phyloP scores from a whole-genome alignment of 2,329 filamentous ascomycete species.

The Clonostachys solani region DNA sequence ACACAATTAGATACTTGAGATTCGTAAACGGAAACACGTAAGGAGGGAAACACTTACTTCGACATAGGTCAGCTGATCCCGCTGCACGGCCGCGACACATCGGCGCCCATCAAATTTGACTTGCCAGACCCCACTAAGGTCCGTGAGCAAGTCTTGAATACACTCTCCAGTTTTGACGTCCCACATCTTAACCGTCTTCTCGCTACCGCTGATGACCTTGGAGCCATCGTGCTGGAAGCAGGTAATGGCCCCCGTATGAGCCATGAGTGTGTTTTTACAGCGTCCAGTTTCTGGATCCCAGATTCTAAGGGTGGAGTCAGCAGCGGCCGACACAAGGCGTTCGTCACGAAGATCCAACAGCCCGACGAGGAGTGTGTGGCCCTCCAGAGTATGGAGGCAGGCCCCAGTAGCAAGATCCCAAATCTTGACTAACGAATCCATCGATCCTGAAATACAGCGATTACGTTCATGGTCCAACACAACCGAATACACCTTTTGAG shows the following conservation, averaged over 20 bases:
- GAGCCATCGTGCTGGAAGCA: conserved; percentile 97
- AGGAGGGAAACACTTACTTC: conserved; percentile 62
- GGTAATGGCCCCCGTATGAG: conserved; percentile 95
- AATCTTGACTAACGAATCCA: conserved; percentile 97
- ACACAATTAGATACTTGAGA: not conserved
- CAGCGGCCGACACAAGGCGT: conserved; percentile 88
- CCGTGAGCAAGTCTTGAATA: conserved; percentile 86
- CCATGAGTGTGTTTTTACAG: conserved; percentile 85
- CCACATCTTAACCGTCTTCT: conserved; percentile 98
- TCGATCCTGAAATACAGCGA: conserved; percentile 94
- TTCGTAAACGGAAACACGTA: not conserved
- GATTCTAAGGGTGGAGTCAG: conserved; percentile 90
- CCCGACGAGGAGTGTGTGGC: conserved; percentile 87
- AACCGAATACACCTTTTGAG: conserved; percentile 94
- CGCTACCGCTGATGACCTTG: conserved; percentile 94
- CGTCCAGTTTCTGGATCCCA: conserved; percentile 94
- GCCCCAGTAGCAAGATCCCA: conserved; percentile 89
- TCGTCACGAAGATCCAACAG: conserved; percentile 86
- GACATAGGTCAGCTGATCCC: conserved; percentile 88
- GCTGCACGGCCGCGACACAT: conserved; percentile 94
- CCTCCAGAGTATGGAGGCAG: conserved; percentile 85
- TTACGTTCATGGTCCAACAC: conserved; percentile 89
- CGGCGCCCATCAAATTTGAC: conserved; percentile 94
- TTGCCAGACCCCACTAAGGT: conserved; percentile 97
- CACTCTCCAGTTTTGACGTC: conserved; percentile 90